phyloP scores from a whole-genome alignment of 2,329 filamentous ascomycete genomes.

The Tolypocladium tropicale region DNA sequence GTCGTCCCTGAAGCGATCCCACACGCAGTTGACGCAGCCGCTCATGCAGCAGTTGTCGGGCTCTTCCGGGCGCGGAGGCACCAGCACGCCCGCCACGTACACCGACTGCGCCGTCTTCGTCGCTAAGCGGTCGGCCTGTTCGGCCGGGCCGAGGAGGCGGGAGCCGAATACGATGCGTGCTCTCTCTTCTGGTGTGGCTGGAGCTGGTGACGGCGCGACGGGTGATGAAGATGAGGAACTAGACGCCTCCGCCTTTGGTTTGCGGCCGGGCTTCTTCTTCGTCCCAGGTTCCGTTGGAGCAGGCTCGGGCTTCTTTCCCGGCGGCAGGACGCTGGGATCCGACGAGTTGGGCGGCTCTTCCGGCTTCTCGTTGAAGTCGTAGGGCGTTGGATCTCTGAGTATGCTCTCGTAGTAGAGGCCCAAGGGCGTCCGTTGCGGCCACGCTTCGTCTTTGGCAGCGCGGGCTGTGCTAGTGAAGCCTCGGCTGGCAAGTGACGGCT shows the following conservation, averaged over 20 bases:
- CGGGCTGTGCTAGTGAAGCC: slow-evolving; percentile 16
- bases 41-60: slow-evolving; percentile 99
- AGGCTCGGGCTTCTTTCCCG: slow-evolving; percentile 6
- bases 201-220: slow-evolving; percentile 6
- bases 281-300: not conserved
- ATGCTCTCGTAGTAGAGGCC: slow-evolving; percentile 51
- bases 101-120: slow-evolving; percentile 48
- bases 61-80: slow-evolving; percentile 77
- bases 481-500: slow-evolving; percentile 10
- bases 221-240: slow-evolving; percentile 4
- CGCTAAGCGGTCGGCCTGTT: slow-evolving; percentile 51
- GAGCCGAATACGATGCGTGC: slow-evolving; percentile 73
- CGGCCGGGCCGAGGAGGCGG: slow-evolving; percentile 61
- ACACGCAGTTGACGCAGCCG: slow-evolving; percentile 95
- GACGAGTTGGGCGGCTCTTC: slow-evolving; percentile 33
- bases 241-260: slow-evolving; percentile 10
- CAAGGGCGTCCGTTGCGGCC: slow-evolving; percentile 33
- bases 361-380: slow-evolving; percentile 28
- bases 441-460: slow-evolving; percentile 12
- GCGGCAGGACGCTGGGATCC: slow-evolving; percentile 10
- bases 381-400: slow-evolving; percentile 33
- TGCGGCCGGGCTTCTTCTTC: slow-evolving; percentile 19
- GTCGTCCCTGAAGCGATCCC: slow-evolving; percentile 85
- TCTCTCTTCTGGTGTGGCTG: slow-evolving; percentile 38
- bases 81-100: slow-evolving; percentile 65